These are phyloP conservation scores for Royoungia palumana DNA, from an alignment of 768 basidiomycete genomes.

Conservation along the genomic window DNA sequence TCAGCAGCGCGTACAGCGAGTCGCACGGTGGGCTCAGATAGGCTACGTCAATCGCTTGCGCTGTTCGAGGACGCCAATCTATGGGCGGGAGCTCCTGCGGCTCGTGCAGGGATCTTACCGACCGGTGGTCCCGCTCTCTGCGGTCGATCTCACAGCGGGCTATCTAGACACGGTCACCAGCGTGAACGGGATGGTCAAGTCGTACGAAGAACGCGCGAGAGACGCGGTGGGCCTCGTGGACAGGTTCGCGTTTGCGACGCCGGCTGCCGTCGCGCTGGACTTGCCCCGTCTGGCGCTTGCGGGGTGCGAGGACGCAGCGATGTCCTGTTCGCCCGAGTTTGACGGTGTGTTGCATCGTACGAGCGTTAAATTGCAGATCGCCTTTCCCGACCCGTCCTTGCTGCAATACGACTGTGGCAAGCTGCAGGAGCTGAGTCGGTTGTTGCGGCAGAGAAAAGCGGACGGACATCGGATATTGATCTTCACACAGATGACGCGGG, in stretches of 20 bases:
- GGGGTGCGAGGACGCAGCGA: slow-evolving; percentile 33
- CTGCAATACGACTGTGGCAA: slow-evolving; percentile 97
- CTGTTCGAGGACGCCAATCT: slow-evolving; percentile 49
- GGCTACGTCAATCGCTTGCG: slow-evolving; percentile 72
- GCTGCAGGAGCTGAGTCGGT: slow-evolving; percentile 74
- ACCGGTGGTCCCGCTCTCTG: slow-evolving; percentile 52
- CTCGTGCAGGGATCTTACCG: slow-evolving; percentile 37
- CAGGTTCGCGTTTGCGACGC: slow-evolving; percentile 78
- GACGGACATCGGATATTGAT: slow-evolving; percentile 90
- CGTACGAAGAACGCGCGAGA: slow-evolving; percentile 57
- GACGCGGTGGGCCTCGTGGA: slow-evolving; percentile 54
- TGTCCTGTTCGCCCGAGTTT: slow-evolving; percentile 43
- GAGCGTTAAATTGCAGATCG: slow-evolving; percentile 84
- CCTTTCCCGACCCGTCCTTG: slow-evolving; percentile 86
- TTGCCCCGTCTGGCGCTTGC: slow-evolving; percentile 61
- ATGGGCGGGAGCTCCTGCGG: slow-evolving; percentile 44
- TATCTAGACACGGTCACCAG: slow-evolving; percentile 44
- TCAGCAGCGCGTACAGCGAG: slow-evolving; percentile 45
- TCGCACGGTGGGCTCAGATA: slow-evolving; percentile 66
- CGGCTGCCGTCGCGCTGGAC: slow-evolving; percentile 72
- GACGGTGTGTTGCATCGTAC: slow-evolving; percentile 69
- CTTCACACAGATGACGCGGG: slow-evolving; percentile 95
- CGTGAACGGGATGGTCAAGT: slow-evolving; percentile 54
- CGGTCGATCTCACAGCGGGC: slow-evolving; percentile 34
- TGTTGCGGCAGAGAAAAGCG: slow-evolving; percentile 80